Evolutionary conservation across 192 early-diverging fungal genomes (phyloP).

Genomic region (Coemansia sp.): DNA sequence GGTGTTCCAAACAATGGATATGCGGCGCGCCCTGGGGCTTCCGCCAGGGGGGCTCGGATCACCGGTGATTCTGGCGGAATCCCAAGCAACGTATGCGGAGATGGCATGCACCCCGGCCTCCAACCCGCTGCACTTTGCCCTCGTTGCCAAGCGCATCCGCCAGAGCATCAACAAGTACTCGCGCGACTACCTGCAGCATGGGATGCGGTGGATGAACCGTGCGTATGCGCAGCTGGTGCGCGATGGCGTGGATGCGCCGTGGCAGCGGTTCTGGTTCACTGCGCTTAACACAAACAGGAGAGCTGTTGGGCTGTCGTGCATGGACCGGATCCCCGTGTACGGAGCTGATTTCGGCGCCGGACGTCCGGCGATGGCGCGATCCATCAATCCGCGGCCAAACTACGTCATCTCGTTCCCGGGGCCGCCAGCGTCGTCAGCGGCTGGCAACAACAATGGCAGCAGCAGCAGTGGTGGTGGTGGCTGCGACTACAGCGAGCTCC

Average conservation of each 20-base stretch:
- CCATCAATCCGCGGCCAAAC: slow-evolving; percentile 44
- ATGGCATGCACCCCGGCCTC: neutral
- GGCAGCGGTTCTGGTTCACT: slow-evolving; percentile 51
- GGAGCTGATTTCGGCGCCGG: slow-evolving; percentile 47
- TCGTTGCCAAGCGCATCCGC: slow-evolving; percentile 22
- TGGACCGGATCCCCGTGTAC: slow-evolving; percentile 47
- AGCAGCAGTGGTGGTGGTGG: neutral
- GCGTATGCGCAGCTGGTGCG: slow-evolving; percentile 19
- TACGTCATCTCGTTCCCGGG: slow-evolving; percentile 51
- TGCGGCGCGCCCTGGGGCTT: slow-evolving; percentile 34
- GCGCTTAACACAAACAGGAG: slow-evolving; percentile 32
- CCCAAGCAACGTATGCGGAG: neutral
- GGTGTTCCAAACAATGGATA: slow-evolving; percentile 45
- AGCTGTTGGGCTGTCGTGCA: slow-evolving; percentile 40
- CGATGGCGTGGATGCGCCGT: slow-evolving; percentile 27
- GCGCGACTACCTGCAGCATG: slow-evolving; percentile 24
- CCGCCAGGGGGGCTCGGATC: slow-evolving; percentile 36
- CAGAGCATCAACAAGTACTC: slow-evolving; percentile 25
- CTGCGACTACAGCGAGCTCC: slow-evolving; percentile 20
- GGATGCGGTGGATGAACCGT: slow-evolving; percentile 39
- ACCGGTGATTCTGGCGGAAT: slow-evolving; percentile 45
- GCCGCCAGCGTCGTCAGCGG: slow-evolving; percentile 13
- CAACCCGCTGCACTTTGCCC: slow-evolving; percentile 1
- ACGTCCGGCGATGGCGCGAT: slow-evolving; percentile 37
- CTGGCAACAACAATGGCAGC: neutral